Base-by-base conservation (phyloP, 257 asterid species). In the Paulownia fortunei region DNA sequence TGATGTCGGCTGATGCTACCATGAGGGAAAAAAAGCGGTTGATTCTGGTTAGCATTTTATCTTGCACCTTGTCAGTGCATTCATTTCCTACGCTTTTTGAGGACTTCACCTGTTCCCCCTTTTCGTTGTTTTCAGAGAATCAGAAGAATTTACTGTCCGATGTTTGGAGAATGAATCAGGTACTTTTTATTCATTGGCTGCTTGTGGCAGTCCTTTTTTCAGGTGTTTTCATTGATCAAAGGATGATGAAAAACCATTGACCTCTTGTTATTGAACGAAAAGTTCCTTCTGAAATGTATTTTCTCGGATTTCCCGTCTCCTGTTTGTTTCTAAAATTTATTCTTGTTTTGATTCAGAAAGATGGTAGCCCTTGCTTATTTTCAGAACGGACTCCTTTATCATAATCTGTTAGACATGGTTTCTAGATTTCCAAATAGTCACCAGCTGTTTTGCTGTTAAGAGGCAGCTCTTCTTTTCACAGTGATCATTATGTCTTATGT, bases 161-260 rank as follows among this genome's bases (percentile, higher is more conserved):
- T 90, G 77, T 10, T 81, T 93, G 99, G 99, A 92, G 99, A 86
- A 95, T 95, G 97, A 82, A 83, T 85, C 99, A 95, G 99, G 99
- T 95, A 84, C 59, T 36, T 84, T 42, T 21, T 77, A 27, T 79
- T 16, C 32, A 55, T 76, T 9, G 15, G 58, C 77, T 44, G 26
- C 21, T 24, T 54, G 26, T 39, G 36, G 23, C 63, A 34, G 41
- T 51, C 47, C 5, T 60, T 58, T 19, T 69, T 36, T 47, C 21
- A 36, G 56, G 46, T 49, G 19, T 42, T 42, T 52, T 32, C 46
- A 21, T 41, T 46, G 61, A 51, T 47, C 12, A 16, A 49, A 54
- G 37, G 26, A 19, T 24, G 44, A 37, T 62, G 46, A 27, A 32
- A 41, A 46, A 16, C 49, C 34, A 55, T 71, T 78, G 26, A 26